Base-by-base conservation (phyloP, 345 rosid species). In the Populus simonii region DNA sequence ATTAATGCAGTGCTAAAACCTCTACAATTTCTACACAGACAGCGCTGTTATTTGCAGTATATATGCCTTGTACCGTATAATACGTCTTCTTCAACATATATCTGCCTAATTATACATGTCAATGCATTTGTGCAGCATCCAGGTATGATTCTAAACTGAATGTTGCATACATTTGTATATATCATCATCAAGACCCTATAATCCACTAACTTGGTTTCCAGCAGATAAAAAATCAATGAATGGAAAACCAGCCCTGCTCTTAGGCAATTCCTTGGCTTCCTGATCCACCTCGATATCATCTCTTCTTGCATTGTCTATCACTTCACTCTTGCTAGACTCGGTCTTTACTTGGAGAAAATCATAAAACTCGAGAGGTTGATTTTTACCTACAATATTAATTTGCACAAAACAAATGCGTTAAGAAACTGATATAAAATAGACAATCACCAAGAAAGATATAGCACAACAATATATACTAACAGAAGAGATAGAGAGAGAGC, bases 321-420 rank as follows among this genome's bases (percentile, higher is more conserved):
- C 83, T 59, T 90, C 94, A 51, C 93, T 90, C 80, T 70, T 88
- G 68, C 83, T 85, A 12, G 92, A 88, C 11, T 89, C 94, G 0
- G 90, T 80, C 73, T 89, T 85, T 68, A 92, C 86, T 84, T 88
- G 92, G 12, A 92, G 91, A 84, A 92, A 92, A 73, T 92, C 88
- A 77, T 90, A 92, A 72, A 92, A 90, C 79, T 90, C 97, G 5
- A 82, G 66, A 29, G 77, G 69, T 66, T 83, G 77, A 8, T 70
- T 80, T 74, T 81, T 83, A 18, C 83, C 89, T 88, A 88, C 72
- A 78, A 43, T 2, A 41, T 33, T 33, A 4, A 33, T 57, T 8
- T 55, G 20, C 11, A 22, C 27, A 5, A 1, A 31, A 59, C 33
- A 43, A 38, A 72, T 18, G 8, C 8, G 16, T 57, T 6, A 63